Base-by-base conservation (phyloP, 805 yeast genomes). In the Debaryomyces maramus region DNA sequence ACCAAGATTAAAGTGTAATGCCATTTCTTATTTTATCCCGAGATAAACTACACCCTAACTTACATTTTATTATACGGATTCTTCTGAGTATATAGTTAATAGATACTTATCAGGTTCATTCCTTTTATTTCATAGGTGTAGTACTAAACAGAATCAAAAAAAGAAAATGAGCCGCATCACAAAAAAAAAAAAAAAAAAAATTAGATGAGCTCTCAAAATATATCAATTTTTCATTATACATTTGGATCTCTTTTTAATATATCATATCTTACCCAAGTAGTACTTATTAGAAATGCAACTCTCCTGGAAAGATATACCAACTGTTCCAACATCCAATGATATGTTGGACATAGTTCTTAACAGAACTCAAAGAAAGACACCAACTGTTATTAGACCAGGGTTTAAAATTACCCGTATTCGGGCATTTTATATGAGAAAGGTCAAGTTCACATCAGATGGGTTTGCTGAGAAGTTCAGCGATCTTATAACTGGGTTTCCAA, bases 291-390 rank as follows among this genome's bases (percentile, higher is more conserved):
- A 50, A 34, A 93, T 91, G 99, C 98, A 91, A 75, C 80, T 91
- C 53, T 84, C 97, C 34, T 91, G 98, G 98, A 91, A 93, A 70
- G 98, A 93, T 67, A 93, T 91, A 62, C 96, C 98, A 16, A 83
- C 95, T 36, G 96, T 91, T 50, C 95, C 98, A 34, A 83, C 83
- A 50, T 73, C 95, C 56, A 88, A 85, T 65, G 98, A 93, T 69
- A 75, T 90, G 77, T 75, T 93, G 80, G 99, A 93, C 69, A 88
- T 93, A 49, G 96, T 93, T 47, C 85, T 93, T 51, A 93, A 93
- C 76, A 79, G 97, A 61, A 93, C 99, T 1, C 99, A 93, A 73
- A 83, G 99, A 72, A 93, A 93, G 71, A 93, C 99, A 5, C 99
- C 99, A 43, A 93, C 99, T n/a, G 97, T 93, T 41, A 86, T 93